phyloP scores from a whole-genome alignment of 2,329 filamentous ascomycete species.

The Aspergillus vadensis region DNA sequence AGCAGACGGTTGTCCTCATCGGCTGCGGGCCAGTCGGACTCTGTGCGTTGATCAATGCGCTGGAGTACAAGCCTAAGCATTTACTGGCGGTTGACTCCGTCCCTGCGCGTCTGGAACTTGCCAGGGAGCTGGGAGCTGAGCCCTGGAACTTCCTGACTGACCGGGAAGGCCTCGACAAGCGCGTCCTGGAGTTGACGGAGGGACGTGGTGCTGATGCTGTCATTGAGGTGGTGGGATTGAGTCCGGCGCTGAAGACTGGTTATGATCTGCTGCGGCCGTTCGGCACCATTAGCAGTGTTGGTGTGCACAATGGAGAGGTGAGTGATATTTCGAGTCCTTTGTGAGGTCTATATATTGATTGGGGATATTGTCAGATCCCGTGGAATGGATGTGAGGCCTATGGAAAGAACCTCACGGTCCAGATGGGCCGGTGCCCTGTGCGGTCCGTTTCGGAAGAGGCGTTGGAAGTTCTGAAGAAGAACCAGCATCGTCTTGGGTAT shows the following conservation, averaged over 20 bases:
- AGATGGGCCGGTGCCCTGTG: constrained; percentile 78
- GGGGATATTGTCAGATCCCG: constrained; percentile 54
- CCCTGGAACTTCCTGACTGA: constrained; percentile 76
- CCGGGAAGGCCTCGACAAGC: constrained; percentile 63
- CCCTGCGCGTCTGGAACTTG: constrained; percentile 71
- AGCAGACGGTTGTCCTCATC: constrained; percentile 74
- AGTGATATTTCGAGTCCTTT: constrained; percentile 18
- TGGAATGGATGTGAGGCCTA: constrained; percentile 66
- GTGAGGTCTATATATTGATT: constrained; percentile 23
- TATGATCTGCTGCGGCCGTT: constrained; percentile 73
- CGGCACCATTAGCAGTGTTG: constrained; percentile 73
- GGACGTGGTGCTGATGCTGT: constrained; percentile 84
- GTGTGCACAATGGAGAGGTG: constrained; percentile 74
- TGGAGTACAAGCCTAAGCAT: constrained; percentile 73
- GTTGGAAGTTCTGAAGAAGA: constrained; percentile 64
- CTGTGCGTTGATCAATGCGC: constrained; percentile 76
- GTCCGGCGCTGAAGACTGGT: constrained; percentile 67
- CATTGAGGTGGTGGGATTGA: constrained; percentile 74
- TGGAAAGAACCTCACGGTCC: constrained; percentile 69
- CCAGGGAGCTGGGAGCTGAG: constrained; percentile 74
- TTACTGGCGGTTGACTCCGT: constrained; percentile 80
- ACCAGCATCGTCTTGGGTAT: constrained; percentile 67
- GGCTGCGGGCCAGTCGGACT: constrained; percentile 86
- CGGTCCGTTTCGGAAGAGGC: constrained; percentile 69
- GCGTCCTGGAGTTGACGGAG: constrained; percentile 73